Base-by-base conservation (phyloP, 2,329 filamentous ascomycete genomes). In the Venturia nashicola region DNA sequence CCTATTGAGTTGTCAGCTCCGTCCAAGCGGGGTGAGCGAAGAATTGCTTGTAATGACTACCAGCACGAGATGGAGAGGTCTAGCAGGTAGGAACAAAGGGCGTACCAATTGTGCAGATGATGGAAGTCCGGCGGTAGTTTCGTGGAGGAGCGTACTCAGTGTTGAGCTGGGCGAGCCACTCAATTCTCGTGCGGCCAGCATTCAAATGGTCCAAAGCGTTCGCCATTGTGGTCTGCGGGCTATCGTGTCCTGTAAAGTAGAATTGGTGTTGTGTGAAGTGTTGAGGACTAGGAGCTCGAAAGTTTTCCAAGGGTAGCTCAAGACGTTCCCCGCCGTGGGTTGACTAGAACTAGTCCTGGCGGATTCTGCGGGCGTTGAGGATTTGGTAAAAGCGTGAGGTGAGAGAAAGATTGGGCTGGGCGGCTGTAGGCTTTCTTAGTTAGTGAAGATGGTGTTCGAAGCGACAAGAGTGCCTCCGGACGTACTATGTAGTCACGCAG, bases 71-170 rank as follows among this genome's bases (percentile, higher is more conserved):
- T 20, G 39, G 32, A 5, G 36, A 36, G 1, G 5, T 8, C 14
- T 34, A 36, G 51, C 11, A 11, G 34, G 14, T 3, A 55, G 27
- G 46, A 9, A 27, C 7, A 57, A 32, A 57, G 36, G 18, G 27
- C 80, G 72, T 77, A 86, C 83, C 94, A 76, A 99, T 97, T 72
- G 94, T 97, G 82, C 93, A 91, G 79, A 99, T 97, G 81, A 99
- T 99, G 74, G 92, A 96, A 68, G 93, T 96, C 71, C 94, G 88
- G 74, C 94, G 91, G 80, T 94, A 95, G 82, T 95, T 92, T 79
- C 88, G 90, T 72, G 87, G 84, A 65, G 93, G 92, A 71, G 84
- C 82, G 80, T 88, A 91, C 75, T 94, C 89, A 69, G 93, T 97
- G 82, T 97, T 88, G 74, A 99, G 89, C 77, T 85, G 82, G 75